Base-by-base conservation (phyloP, 768 basidiomycete genomes). In the Auriscalpium orientale region DNA sequence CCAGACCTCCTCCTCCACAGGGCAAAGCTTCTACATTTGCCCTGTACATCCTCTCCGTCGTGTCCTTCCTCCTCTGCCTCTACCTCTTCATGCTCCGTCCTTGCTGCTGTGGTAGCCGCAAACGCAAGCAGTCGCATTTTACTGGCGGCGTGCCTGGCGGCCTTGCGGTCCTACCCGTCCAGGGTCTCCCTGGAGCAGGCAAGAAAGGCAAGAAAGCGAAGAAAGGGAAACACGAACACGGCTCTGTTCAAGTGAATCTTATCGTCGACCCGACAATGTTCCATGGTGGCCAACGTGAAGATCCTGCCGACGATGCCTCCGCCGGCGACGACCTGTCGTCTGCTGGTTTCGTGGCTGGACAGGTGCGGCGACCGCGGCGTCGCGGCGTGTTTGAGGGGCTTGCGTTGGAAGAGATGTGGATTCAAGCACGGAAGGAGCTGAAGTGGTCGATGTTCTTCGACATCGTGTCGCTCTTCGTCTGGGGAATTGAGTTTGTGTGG, bases 191-290 rank as follows among this genome's bases (percentile, higher is more conserved):
- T 0, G 75, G 75, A 1, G 70, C 69, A 5, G 75, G 77, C 20
- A 73, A 72, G 62, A 74, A 75, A 58, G 72, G 68, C 36, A 71
- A 71, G 37, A 74, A 72, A 45, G 71, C 70, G n/a, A 70, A 68
- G 62, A 70, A 67, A 35, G 66, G 66, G 11, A 52, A 57, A 18
- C 56, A 58, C 7, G 71, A 64, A 11, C 69, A 62, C 36, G 75
- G 76, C 6, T 79, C 79, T 62, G 80, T 88, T 2, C 86, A 88
- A 57, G 83, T 87, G 50, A 88, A 88, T 67, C 72, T 87, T 46
- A 87, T 87, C 57, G 83, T 87, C 34, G 84, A 87, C 62, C 85
- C 86, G 8, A 72, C 72, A 8, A 78, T 79, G 56, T 84, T 88
- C 57, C 72, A 34, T 52, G 64, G 53, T 66, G 65, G 16, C 12